Base-by-base conservation (phyloP, 768 basidiomycete genomes). In the Pleurotus cornucopiae region DNA sequence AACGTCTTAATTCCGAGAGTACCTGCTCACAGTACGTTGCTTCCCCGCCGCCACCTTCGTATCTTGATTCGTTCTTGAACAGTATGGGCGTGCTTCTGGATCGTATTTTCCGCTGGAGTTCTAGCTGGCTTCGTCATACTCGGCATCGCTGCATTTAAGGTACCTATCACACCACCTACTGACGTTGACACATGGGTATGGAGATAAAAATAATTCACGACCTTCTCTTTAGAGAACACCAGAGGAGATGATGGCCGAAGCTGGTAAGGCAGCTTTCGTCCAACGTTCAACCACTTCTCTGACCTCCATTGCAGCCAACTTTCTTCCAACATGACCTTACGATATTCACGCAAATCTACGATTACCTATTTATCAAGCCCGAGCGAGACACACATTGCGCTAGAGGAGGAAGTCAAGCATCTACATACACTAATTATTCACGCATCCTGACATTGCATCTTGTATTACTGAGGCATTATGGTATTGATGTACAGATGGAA, bases 71-170 rank as follows among this genome's bases (percentile, higher is more conserved):
- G 11, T 34, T 46, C 49, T 38, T 16, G 16, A 37, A 20, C 63
- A 92, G 91, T 86, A 45, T 96, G 94, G 94, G 92, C 90, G 5
- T 73, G 83, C 6, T 71, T 91, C 48, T 96, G 93, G 94, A 84
- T 94, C 53, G 55, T 88, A 4, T 94, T 94, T 69, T 84, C 91
- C 63, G 62, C 89, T 25, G 82, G 79, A 1, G 83, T 85, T 7
- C 78, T 95, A 46, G 84, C 85, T 48, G 87, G 84, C 9, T 94
- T 94, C 64, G 76, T 88, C 3, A 76, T 96, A 55, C 72, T 94
- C 6, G 94, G 94, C 13, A 84, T 96, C 39, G 81, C 76, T 56
- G 83, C 84, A 3, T 98, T 96, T 82, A 91, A 91, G 76, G 87
- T 86, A 63, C 55, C 71, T 54, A 30, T n/a, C 2, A 1, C 23